phyloP scores from a whole-genome alignment of 1,139 yeast genomes.

The Geotrichum macrosporum region DNA sequence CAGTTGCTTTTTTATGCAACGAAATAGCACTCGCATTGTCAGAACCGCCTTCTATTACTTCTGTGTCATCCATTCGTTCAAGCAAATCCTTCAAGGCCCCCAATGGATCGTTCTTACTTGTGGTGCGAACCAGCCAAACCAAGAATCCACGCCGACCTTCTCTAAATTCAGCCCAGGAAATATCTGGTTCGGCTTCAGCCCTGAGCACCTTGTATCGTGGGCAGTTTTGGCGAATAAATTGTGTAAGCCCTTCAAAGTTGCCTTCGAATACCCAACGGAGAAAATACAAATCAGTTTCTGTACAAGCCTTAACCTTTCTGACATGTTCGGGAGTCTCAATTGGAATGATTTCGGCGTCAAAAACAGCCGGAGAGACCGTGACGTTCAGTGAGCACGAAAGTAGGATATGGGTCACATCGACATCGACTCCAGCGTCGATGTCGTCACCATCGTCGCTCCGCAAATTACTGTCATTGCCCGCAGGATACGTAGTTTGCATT shows the following conservation, averaged over 20 bases:
- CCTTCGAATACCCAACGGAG: constrained; percentile 30
- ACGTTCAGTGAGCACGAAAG: constrained; percentile 26
- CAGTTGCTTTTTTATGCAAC: constrained; percentile 15
- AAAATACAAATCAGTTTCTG: constrained; percentile 29
- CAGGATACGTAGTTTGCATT: constrained; percentile 1
- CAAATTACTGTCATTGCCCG: neutral
- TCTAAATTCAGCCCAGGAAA: constrained; percentile 30
- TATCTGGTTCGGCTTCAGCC: constrained; percentile 30
- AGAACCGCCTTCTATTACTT: constrained; percentile 8
- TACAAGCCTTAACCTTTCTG: constrained; percentile 20
- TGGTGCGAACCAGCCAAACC: constrained; percentile 27
- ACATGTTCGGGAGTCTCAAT: constrained; percentile 26
- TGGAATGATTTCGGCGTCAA: constrained; percentile 26
- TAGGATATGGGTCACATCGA: constrained; percentile 21
- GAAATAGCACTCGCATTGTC: neutral
- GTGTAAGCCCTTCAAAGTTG: constrained; percentile 24
- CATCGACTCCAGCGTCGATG: no score
- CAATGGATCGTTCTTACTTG: constrained; percentile 20
- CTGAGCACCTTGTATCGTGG: constrained; percentile 26
- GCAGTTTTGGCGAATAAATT: constrained; percentile 16
- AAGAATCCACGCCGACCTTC: constrained; percentile 27
- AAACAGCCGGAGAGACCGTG: constrained; percentile 20
- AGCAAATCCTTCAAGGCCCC: constrained; percentile 20
- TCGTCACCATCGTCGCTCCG: no score
- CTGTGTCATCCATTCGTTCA: neutral